A percentile compares a stretch with the other conserved stretches of the same genome.
These are phyloP conservation scores for Russula lepida DNA, from an alignment of 768 basidiomycete genomes.

Conservation along the genomic window DNA sequence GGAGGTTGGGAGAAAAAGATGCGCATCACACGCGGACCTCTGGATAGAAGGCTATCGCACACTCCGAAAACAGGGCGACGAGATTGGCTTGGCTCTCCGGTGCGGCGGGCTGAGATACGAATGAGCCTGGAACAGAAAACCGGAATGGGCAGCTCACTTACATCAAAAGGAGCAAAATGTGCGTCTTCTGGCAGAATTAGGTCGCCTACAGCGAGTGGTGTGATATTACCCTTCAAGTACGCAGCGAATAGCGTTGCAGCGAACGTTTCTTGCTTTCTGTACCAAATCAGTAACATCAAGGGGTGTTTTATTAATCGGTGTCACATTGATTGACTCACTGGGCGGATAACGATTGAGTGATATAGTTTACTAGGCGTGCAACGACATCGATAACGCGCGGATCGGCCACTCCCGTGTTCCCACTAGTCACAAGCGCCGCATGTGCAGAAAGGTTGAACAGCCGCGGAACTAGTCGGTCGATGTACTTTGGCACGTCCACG, in stretches of 20 bases:
- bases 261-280: constrained; percentile 61
- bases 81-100: constrained; percentile 50
- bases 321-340: constrained; percentile 44
- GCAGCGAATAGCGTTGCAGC: constrained; percentile 43
- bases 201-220: constrained; percentile 46
- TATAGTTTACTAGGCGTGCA: constrained; percentile 55
- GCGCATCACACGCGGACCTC: constrained; percentile 38
- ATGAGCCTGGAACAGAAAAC: neutral
- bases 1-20: neutral
- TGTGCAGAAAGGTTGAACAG: constrained; percentile 59
- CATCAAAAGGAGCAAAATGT: constrained; percentile 45
- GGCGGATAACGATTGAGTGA: constrained; percentile 53
- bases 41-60: constrained; percentile 52
- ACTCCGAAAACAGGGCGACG: constrained; percentile 57
- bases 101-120: constrained; percentile 33
- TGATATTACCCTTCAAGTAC: constrained; percentile 46
- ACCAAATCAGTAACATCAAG: neutral
- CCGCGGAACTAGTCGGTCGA: constrained; percentile 64
- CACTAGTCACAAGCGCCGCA: constrained; percentile 28
- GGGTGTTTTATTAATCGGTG: no score
- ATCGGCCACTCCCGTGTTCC: constrained; percentile 32
- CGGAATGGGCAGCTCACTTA: constrained; percentile 24
- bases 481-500: constrained; percentile 70
- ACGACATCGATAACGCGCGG: constrained; percentile 51
- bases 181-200: constrained; percentile 36